Evolutionary conservation across 164 flowering plant genomes (phyloP), one percentile per base, ranked within the genome.

Genomic region (Annona cherimola): DNA sequence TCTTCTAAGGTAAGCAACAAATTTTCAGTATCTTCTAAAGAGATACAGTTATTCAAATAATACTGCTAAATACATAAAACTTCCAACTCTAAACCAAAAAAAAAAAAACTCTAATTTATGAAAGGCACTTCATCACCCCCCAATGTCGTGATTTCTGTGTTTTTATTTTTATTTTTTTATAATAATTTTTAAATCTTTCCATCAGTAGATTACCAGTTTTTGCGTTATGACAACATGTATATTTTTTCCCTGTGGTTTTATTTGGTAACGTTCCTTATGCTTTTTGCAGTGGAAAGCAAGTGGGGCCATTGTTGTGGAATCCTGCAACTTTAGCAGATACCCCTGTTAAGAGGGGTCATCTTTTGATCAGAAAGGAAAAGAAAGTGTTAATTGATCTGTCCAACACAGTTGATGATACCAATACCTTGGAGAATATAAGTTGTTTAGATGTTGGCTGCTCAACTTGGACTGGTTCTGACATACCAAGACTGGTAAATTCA

Each of bases 271-370:
- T 64, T 40, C 67, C 41, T 44, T 60, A 68, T 35, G 41, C 74
- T 78, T 14, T 61, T 76, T 82, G 81, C 82, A 92, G 96, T 77
- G 96, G 96, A 44, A 74, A 83, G 74, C 84, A 89, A 82, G 79
- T 81, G 9, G 94, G 91, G 39, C 84, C 85, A 35, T 72, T 87
- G 46, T 50, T 6, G 18, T 68, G 83, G 84, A 82, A 88, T 71
- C 69, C 78, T 35, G 80, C 86, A 43, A 57, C 50, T 66, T 64
- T 45, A 69, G 72, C 20, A 59, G 64, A 7, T 42, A 18, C 54
- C 7, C 16, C 35, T 54, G 57, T 45, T 71, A 50, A 67, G 55
- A 66, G 54, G 39, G 75, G 70, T 11, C 63, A 57, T 57, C 20
- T 26, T 4, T 71, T 44, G 55, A 40, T 71, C 46, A 66, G 66